Base-by-base conservation (phyloP, 2,329 filamentous ascomycete genomes). In the Acephala macrosclerotiorum region DNA sequence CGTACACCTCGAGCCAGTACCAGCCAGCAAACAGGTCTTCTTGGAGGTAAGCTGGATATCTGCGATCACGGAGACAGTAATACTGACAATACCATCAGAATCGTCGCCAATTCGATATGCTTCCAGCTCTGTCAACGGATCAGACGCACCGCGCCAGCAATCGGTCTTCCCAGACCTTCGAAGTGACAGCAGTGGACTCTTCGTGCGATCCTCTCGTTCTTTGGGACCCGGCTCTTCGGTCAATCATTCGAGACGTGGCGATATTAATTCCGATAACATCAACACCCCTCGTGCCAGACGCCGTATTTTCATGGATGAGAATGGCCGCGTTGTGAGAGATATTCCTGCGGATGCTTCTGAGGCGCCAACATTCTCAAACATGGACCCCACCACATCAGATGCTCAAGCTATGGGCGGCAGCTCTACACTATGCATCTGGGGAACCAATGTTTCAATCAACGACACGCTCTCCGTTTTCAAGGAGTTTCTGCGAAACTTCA, bases 81-180 rank as follows among this genome's bases (percentile, higher is more conserved):
- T 9, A 33, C 66, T 64, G 42, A 69, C 38, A 56, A 14, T 11
- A 42, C 11, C n/a, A 22, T n/a, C 40, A 97, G 95, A 94, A 75
- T 98, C 95, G 0, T 98, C 95, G 0, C 95, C 95, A 1, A 93
- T 98, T 71, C 89, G 90, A 77, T 98, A 97, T 77, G 92, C 93
- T 64, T 89, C 93, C 40, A 97, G 93, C 79, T 97, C 95, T 42
- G 49, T 53, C 14, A 53, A 53, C 26, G 97, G 92, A 75, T 93
- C 93, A 29, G 88, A 87, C 75, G 83, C 51, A 20, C 53, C 76
- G 82, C 64, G 67, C 57, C 68, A 72, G 69, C 79, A 85, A 64
- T 80, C 86, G 69, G 82, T 83, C 60, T 88, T 90, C 70, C 90
- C 91, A 60, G 89, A 95, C 76, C 83, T 93, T 67, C 88, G 88